These are phyloP conservation scores for Phialocephala subalpina DNA, from an alignment of 2,329 filamentous ascomycete genomes.

Conservation along the genomic window DNA sequence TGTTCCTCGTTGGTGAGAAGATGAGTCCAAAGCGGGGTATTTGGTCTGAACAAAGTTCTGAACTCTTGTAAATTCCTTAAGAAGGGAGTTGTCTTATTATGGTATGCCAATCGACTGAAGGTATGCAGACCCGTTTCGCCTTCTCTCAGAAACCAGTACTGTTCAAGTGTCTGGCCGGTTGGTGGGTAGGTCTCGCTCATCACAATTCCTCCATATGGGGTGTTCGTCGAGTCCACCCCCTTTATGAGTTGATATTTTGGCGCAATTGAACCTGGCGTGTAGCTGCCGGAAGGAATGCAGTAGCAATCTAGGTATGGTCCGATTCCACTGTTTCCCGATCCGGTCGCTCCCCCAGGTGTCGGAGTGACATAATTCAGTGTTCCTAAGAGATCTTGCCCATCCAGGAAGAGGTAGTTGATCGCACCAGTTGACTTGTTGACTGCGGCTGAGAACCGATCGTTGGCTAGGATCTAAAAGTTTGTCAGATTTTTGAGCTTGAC, in stretches of 20 bases:
- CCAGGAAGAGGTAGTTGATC: constrained; percentile 52
- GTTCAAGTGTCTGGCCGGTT: constrained; percentile 66
- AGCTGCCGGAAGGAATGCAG: constrained; percentile 65
- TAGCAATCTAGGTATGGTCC: constrained; percentile 71
- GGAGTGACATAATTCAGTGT: constrained; percentile 35
- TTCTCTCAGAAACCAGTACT: constrained; percentile 71
- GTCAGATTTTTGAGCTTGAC: constrained; percentile 6
- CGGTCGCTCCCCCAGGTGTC: constrained; percentile 33
- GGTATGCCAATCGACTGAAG: constrained; percentile 66
- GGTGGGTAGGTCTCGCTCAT: constrained; percentile 65
- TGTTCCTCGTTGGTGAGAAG: constrained; percentile 63
- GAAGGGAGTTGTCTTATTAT: constrained; percentile 63
- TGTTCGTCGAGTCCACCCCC: constrained; percentile 58
- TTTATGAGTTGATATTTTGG: constrained; percentile 59
- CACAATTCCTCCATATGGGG: constrained; percentile 63
- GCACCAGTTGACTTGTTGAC: constrained; percentile 52
- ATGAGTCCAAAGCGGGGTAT: constrained; percentile 67
- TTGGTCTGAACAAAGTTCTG: constrained; percentile 67
- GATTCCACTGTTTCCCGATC: constrained; percentile 54
- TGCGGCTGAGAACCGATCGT: constrained; percentile 53
- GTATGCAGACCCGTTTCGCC: constrained; percentile 69
- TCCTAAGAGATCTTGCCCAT: constrained; percentile 62
- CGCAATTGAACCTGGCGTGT: constrained; percentile 61
- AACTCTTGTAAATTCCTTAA: constrained; percentile 67
- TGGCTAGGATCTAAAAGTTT: constrained; percentile 48